These are phyloP conservation scores for Dacryopinax spathularia DNA, from an alignment of 768 basidiomycete genomes.

Conservation along the genomic window DNA sequence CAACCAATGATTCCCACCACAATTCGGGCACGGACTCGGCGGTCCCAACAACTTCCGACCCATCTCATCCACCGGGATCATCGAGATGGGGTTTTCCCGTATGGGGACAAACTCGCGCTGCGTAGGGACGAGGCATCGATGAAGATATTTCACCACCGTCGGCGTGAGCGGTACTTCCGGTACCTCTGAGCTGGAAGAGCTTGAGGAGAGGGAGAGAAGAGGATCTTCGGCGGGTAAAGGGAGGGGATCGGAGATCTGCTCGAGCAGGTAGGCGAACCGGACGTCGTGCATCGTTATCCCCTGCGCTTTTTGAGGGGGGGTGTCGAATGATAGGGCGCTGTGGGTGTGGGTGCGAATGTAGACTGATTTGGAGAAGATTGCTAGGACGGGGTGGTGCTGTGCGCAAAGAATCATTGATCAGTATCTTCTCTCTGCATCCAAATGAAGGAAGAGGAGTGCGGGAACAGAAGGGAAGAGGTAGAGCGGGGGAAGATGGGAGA, in stretches of 20 bases:
- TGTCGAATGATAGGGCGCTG: neutral
- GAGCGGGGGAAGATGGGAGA: too few species aligned
- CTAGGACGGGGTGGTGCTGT: constrained; percentile 6
- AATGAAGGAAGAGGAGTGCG: too few species aligned
- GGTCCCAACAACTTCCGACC: neutral
- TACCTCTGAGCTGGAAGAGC: too few species aligned
- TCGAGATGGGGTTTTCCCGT: neutral
- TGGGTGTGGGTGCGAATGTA: neutral
- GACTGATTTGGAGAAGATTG: neutral
- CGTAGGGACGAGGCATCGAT: neutral
- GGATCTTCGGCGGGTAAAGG: neutral
- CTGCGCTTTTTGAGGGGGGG: neutral
- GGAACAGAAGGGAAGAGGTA: too few species aligned
- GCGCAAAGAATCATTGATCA: too few species aligned
- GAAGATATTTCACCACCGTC: neutral
- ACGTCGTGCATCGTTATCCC: neutral
- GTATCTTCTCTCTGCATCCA: too few species aligned
- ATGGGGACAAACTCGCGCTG: neutral
- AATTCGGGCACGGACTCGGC: neutral
- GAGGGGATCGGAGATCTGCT: neutral
- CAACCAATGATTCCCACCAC: neutral
- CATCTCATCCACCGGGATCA: neutral
- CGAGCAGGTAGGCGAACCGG: neutral
- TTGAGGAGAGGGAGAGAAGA: too few species aligned
- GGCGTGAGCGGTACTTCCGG: neutral